phyloP scores from a whole-genome alignment of 768 basidiomycete species.

The Rhodocollybia butyracea region DNA sequence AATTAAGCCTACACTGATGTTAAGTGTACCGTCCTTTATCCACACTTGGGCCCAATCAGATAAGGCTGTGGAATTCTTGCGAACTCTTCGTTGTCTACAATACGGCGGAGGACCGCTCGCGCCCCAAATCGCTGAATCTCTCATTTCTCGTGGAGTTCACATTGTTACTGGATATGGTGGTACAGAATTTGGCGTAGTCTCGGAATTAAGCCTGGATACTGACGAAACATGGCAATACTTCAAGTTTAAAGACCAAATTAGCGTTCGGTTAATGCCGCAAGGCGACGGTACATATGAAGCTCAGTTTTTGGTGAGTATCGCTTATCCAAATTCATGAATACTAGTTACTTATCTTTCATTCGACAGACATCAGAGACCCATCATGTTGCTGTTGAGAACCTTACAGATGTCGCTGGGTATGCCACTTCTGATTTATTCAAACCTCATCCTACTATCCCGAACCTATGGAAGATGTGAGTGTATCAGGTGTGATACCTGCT shows the following conservation, averaged over 20 bases:
- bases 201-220: not conserved
- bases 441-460: conserved; percentile 38
- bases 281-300: conserved; percentile 8
- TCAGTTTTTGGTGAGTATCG: conserved; percentile 5
- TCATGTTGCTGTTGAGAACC: conserved; percentile 21
- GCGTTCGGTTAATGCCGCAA: conserved; percentile 8
- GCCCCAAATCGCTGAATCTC: not conserved
- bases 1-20: conserved; percentile 14
- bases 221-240: conserved; percentile 6
- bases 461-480: conserved; percentile 42
- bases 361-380: conserved; percentile 16
- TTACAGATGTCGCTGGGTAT: conserved; percentile 29
- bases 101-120: conserved; percentile 8
- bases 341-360: not conserved
- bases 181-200: not conserved
- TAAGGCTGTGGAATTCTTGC: conserved; percentile 15
- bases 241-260: not conserved
- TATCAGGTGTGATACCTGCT: too few relatives aligned
- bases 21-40: conserved; percentile 21
- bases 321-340: not conserved
- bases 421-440: conserved; percentile 41
- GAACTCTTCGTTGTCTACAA: conserved; percentile 10
- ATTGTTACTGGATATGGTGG: conserved; percentile 5
- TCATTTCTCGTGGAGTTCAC: not conserved
- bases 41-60: conserved; percentile 18